Conservation (phyloP, 306 rosid species). For the Castanospermum australe region DNA sequence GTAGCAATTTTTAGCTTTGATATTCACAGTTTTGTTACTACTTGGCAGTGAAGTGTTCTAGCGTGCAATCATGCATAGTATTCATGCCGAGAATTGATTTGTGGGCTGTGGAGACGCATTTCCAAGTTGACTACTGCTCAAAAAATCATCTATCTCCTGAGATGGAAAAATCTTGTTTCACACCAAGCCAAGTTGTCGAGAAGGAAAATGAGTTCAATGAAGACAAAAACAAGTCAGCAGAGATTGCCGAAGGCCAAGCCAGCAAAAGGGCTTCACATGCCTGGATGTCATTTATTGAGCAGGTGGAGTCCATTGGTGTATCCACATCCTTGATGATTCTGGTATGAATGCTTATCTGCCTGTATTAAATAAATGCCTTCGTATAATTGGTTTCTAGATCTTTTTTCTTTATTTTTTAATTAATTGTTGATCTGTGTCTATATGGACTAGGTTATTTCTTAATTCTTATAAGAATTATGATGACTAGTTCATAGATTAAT, state of each 20-base stretch:
- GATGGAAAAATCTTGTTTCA: slow-evolving; percentile 31
- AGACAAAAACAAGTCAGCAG: slow-evolving; percentile 40
- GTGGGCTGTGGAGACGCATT: slow-evolving; percentile 73
- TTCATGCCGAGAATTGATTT: slow-evolving; percentile 96
- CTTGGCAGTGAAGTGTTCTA: slow-evolving; percentile 81
- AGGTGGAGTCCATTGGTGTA: slow-evolving; percentile 73
- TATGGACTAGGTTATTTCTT: slow-evolving; percentile 4
- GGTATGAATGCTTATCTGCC: slow-evolving; percentile 53
- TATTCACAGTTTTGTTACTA: slow-evolving; percentile 28
- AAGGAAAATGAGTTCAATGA: slow-evolving; percentile 37
- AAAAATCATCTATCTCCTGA: slow-evolving; percentile 30
- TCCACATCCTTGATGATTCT: slow-evolving; percentile 75
- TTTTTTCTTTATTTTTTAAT: background rate
- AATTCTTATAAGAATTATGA: background rate
- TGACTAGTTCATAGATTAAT: background rate
- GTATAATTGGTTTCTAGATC: background rate
- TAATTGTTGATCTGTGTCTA: slow-evolving; percentile 17
- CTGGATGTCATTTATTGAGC: slow-evolving; percentile 89
- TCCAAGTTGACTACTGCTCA: slow-evolving; percentile 45
- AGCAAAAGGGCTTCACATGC: slow-evolving; percentile 55
- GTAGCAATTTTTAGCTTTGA: background rate
- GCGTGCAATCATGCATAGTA: slow-evolving; percentile 54
- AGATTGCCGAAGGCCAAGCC: slow-evolving; percentile 35
- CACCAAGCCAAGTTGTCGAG: slow-evolving; percentile 30
- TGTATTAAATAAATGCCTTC: background rate